A percentile compares a stretch with the other conserved stretches of the same genome.
phyloP scores from a whole-genome alignment of 1,284 basidiomycete genomes.

The Amylostereum areolatum region DNA sequence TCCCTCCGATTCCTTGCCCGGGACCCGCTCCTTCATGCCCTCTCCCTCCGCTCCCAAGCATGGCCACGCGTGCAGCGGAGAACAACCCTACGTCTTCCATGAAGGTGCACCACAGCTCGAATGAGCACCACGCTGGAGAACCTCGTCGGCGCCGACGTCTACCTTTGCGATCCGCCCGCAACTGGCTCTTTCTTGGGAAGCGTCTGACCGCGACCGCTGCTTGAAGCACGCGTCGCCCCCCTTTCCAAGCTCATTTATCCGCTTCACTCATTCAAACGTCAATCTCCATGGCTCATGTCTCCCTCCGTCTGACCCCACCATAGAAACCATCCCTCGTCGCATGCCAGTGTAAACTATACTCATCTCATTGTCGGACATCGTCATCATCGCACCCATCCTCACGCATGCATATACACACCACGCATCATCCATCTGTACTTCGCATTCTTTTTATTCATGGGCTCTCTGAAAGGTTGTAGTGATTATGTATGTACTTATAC shows the following conservation, averaged over 20 bases:
- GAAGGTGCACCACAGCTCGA: not conserved
- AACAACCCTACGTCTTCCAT: too few species aligned
- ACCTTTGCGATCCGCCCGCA: constrained; percentile 43
- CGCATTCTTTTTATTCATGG: too few species aligned
- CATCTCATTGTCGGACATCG: too few species aligned
- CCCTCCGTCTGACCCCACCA: too few species aligned
- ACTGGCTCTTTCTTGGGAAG: constrained; percentile 54
- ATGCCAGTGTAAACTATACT: too few species aligned
- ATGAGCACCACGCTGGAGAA: constrained; percentile 18
- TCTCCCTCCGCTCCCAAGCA: not conserved
- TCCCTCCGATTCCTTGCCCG: not conserved
- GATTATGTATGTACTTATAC: too few species aligned
- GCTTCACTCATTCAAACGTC: constrained; percentile 1
- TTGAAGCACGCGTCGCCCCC: constrained; percentile 12
- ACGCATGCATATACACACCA: too few species aligned
- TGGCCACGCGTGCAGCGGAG: not conserved
- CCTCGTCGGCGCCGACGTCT: constrained; percentile 31
- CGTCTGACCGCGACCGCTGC: constrained; percentile 41
- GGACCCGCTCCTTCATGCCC: not conserved
- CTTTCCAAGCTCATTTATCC: constrained; percentile 9
- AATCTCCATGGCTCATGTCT: too few species aligned
- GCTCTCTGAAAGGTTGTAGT: too few species aligned
- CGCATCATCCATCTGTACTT: too few species aligned
- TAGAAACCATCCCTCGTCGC: too few species aligned
- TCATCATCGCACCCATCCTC: too few species aligned